Base-by-base conservation (phyloP, 495 filamentous ascomycete species). In the Friedmanniomyces simplex region DNA sequence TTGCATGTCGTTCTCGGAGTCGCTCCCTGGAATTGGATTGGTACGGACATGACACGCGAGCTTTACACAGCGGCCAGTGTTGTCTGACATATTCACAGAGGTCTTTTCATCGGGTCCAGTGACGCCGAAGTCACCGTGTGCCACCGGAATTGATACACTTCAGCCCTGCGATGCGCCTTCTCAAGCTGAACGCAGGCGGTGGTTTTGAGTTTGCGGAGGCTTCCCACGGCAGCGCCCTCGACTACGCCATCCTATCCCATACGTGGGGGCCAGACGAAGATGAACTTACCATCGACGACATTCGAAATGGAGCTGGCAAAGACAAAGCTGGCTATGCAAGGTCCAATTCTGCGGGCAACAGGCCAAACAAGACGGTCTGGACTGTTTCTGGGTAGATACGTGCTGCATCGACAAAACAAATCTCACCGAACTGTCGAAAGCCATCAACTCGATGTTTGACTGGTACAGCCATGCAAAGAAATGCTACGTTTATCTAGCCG, bases 321-420 rank as follows among this genome's bases (percentile, higher is more conserved):
- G 3, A n/a, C 10, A 54, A 54, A 21, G 3, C 37, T 22, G 52
- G 52, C 21, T 42, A 18, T 10, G 3, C 2, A 30, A 54, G 43
- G 52, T 43, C 25, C n/a, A 28, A 32, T 45, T 45, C 5, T 54
- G 52, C 37, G 52, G 3, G 2, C 2, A 43, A 18, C 50, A 55
- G n/a, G 57, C 60, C 10, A 30, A n/a, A 22, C 24, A 55, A 20
- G 57, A 51, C 26, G n/a, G n/a, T n/a, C 21, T 55, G 39, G 1
- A 55, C 4, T 55, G 50, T 24, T 43, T 56, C 46, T 63, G 60
- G 60, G 42, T 63, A 22, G 60, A 63, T 39, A 63, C 60, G 3
- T 63, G 60, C 50, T 63, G 60, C 51, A 63, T 63, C 36, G 47
- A 63, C 42, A 59, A 63, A 46, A 47, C 24, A 11, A 63, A 46